A percentile compares a stretch with the other conserved stretches of the same genome.
These are phyloP conservation scores for Melastoma candidum DNA, from an alignment of 441 rosid genomes.

Conservation along the genomic window DNA sequence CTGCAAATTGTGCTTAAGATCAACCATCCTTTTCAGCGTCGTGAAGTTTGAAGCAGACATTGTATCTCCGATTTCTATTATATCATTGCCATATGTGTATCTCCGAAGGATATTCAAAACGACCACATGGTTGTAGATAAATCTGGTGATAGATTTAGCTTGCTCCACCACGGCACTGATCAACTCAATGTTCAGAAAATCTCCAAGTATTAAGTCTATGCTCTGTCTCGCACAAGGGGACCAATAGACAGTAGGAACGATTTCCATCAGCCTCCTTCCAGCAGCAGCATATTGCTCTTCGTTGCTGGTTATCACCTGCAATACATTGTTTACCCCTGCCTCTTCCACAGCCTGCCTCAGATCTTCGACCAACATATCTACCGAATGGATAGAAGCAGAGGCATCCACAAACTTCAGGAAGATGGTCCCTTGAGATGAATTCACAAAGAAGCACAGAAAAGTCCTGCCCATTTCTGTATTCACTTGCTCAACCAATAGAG, in stretches of 20 bases:
- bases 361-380: constrained; percentile 43
- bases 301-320: constrained; percentile 72
- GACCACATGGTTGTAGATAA: constrained; percentile 55
- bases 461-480: constrained; percentile 34
- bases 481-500: constrained; percentile 62
- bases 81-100: constrained; percentile 64
- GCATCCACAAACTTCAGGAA: constrained; percentile 74
- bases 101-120: constrained; percentile 70
- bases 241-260: constrained; percentile 72
- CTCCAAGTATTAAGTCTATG: constrained; percentile 69
- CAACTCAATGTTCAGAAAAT: constrained; percentile 61
- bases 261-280: constrained; percentile 50
- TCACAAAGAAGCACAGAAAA: constrained; percentile 48
- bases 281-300: constrained; percentile 43
- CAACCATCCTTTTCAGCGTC: constrained; percentile 47
- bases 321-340: constrained; percentile 54
- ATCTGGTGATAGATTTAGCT: constrained; percentile 71
- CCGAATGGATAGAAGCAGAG: constrained; percentile 34
- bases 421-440: constrained; percentile 60
- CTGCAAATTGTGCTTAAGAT: constrained; percentile 55
- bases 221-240: constrained; percentile 73
- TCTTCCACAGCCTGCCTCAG: constrained; percentile 71
- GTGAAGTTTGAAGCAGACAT: constrained; percentile 62
- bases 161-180: constrained; percentile 49
- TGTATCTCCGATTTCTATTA: constrained; percentile 51